Evolutionary conservation across 345 rosid genomes (phyloP), one percentile per base, ranked within the genome.

Genomic region (Passiflora organensis): DNA sequence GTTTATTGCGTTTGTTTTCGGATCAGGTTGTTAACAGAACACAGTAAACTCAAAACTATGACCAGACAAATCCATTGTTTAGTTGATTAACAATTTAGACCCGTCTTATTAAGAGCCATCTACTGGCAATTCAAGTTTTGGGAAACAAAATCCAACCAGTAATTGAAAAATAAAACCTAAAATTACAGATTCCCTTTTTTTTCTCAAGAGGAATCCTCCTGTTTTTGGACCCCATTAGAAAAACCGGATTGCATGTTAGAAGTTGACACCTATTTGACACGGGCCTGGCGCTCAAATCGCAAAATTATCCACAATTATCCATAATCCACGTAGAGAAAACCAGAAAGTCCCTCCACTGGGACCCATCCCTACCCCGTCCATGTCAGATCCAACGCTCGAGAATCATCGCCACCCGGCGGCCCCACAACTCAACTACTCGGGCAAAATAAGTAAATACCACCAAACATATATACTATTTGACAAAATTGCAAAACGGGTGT

Each of bases 361-460:
- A 49, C 41, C 71, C 74, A 15, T 44, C 22, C 43, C 4, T 0
- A 0, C 48, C 18, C 25, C 25, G 13, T 19, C 61, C 67, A 57
- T 68, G 72, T 63, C 66, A 5, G 6, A 43, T 69, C 49, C 9
- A n/a, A 48, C 51, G 53, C 71, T 23, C 58, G 46, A 60, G 65
- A 75, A 72, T 65, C 67, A 77, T 72, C 76, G 78, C 78, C 72
- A 45, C 13, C 28, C 4, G 45, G 56, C 63, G 78, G 60, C 28
- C 70, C 78, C 68, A 53, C 54, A 16, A 0, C 51, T 32, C 17
- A 32, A 53, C 12, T 47, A 20, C 6, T 9, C 23, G 20, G 21
- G 13, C 19, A 58, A 20, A 60, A 23, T 15, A 39, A 60, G n/a
- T 10, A 21, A 34, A 36, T 12, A 20, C 10, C 44, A 21, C 19